phyloP scores from a whole-genome alignment of 371 early-diverging fungal genomes.

The Zopfochytrium polystomum region DNA sequence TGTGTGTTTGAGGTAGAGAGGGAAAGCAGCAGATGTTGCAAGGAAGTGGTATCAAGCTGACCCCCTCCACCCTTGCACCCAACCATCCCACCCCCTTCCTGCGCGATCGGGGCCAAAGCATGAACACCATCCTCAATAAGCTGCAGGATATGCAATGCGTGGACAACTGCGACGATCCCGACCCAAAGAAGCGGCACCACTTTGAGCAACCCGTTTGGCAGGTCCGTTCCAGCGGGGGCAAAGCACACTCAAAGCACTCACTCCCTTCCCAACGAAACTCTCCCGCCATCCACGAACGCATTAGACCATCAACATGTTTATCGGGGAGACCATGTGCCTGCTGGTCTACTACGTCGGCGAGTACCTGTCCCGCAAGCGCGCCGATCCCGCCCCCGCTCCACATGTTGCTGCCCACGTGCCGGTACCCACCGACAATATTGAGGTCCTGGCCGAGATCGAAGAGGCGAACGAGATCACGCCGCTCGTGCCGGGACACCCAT shows the following conservation, averaged over 20 bases:
- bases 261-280: background rate
- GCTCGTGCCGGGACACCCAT: no score
- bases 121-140: slow-evolving; percentile 54
- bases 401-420: no score
- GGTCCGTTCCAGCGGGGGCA: slow-evolving; percentile 19
- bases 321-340: slow-evolving; percentile 83
- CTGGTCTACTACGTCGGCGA: slow-evolving; percentile 41
- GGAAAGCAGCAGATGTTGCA: no score
- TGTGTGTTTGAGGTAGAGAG: no score
- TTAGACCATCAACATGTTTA: slow-evolving; percentile 88
- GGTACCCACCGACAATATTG: background rate
- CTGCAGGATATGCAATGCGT: slow-evolving; percentile 72
- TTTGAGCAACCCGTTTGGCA: slow-evolving; percentile 98
- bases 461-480: no score
- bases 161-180: slow-evolving; percentile 76
- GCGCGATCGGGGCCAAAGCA: no score
- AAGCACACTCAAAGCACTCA: background rate
- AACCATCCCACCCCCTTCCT: no score
- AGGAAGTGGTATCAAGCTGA: no score
- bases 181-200: slow-evolving; percentile 63
- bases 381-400: no score
- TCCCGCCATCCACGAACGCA: background rate
- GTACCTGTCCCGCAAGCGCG: background rate
- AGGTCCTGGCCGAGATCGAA: slow-evolving; percentile 10
- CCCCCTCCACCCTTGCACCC: no score